Base-by-base conservation (phyloP, 768 basidiomycete species). In the Tricholoma hemisulphureum region DNA sequence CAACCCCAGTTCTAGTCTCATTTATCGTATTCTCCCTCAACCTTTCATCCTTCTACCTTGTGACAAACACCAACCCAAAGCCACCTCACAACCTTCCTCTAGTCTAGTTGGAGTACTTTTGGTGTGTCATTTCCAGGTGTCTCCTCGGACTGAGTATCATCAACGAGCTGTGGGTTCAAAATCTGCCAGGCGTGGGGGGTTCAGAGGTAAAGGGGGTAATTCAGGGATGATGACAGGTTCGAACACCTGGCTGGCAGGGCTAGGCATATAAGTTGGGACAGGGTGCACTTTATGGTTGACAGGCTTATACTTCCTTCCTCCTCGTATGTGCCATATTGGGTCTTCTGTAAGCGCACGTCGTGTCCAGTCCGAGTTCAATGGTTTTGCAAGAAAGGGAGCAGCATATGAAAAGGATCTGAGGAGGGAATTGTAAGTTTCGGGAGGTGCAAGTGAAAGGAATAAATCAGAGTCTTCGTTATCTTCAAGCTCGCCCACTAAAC, bases 211-310 rank as follows among this genome's bases (percentile, higher is more conserved):
- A 6, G 50, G 37, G 13, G 39, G 37, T 1, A 58, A 32, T 16
- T 9, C 11, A 4, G 62, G 63, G 24, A 66, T 35, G 0, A 55
- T 58, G 11, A 69, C 59, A 53, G 58, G 0, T 35, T 41, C 24
- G 10, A 45, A 45, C 1, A 11, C 9, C 11, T 24, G 43, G 6
- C 43, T 10, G 1, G 7, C 8, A 0, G 66, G 61, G 24, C 66
- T 59, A 20, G 65, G 69, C 64, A 66, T 66, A 37, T 66, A 67
- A 0, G 56, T 63, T 0, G 66, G 67, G 3, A 70, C 65, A 8
- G 69, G 66, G 3, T 58, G 58, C 1, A 69, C 64, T 57, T 69
- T 71, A 6, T 61, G n/a, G 29, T 69, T 61, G 0, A 70, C 67
- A 1, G 65, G 62, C 43, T 70, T 68, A 50, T 68, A 70, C 31